phyloP scores from a whole-genome alignment of 768 basidiomycete genomes.

The Lepiota subincarnata region DNA sequence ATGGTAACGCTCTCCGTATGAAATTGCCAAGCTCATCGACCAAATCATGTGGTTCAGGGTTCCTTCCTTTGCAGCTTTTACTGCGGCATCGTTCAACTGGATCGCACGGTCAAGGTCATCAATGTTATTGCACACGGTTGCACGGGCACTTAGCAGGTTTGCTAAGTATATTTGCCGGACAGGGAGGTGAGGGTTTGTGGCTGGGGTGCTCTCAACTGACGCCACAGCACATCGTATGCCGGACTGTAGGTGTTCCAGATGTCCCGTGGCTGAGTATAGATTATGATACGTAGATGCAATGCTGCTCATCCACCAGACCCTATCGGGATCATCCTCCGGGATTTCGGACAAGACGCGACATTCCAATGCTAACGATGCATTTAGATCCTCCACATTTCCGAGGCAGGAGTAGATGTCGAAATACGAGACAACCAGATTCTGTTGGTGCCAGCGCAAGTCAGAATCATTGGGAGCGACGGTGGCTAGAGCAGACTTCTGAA shows the following conservation, averaged over 20 bases:
- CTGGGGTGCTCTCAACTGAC: not conserved
- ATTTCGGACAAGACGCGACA: conserved; percentile 1
- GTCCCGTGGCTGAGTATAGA: not conserved
- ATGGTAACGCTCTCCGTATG: not conserved
- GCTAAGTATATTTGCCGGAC: not conserved
- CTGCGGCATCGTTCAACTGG: not conserved
- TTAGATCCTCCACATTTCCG: conserved; percentile 11
- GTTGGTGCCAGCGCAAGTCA: conserved; percentile 15
- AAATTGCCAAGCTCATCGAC: not conserved
- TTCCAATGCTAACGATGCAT: conserved; percentile 9
- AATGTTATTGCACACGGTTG: not conserved
- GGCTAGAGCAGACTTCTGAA: conserved; percentile 13
- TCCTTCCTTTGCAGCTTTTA: not conserved
- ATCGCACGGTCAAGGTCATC: not conserved
- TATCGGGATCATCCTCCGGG: not conserved
- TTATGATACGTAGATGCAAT: conserved; percentile 8
- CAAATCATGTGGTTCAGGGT: not conserved
- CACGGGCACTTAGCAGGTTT: too few relatives aligned
- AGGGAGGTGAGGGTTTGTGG: conserved; percentile 5
- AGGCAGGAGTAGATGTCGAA: not conserved
- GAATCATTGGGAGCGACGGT: conserved; percentile 4
- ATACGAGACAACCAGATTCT: conserved; percentile 6
- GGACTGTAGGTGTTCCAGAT: not conserved
- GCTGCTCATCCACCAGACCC: conserved; percentile 6
- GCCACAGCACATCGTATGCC: conserved; percentile 1